phyloP scores from a whole-genome alignment of 192 early-diverging fungal genomes.

The Polychytrium aggregatum region DNA sequence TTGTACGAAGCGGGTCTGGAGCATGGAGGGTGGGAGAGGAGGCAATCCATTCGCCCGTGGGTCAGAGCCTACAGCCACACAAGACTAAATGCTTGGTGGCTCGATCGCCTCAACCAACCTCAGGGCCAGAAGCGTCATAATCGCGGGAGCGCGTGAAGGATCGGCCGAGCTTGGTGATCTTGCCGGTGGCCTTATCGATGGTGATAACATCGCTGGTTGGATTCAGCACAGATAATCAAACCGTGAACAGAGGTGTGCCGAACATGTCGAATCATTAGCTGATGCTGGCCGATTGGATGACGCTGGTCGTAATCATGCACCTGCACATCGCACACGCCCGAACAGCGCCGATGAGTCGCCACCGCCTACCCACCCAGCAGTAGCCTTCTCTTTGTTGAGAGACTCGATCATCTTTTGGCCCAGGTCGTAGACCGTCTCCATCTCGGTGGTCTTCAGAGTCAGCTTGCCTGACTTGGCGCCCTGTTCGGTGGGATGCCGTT shows the following conservation, averaged over 20 bases:
- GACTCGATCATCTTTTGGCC: conserved; percentile 98
- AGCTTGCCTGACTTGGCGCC: conserved; percentile 93
- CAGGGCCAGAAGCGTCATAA: conserved; percentile 96
- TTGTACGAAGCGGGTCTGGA: conserved; percentile 87
- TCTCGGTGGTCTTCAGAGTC: conserved; percentile 97
- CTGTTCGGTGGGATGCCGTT: conserved; percentile 18
- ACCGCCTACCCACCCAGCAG: conserved; percentile 77
- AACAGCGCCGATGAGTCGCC: too few species aligned
- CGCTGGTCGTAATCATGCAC: too few species aligned
- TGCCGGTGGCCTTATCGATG: conserved; percentile 95
- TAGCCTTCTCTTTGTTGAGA: conserved; percentile 94
- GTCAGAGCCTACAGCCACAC: too few species aligned
- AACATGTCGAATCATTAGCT: background rate
- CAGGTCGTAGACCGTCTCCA: conserved; percentile 99
- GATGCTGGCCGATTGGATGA: background rate
- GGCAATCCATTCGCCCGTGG: too few species aligned
- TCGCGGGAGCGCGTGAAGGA: conserved; percentile 94
- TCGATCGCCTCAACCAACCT: too few species aligned
- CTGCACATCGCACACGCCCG: too few species aligned
- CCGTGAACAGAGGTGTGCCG: background rate
- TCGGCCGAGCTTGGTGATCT: conserved; percentile 89
- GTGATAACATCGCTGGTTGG: conserved; percentile 77
- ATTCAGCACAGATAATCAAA: background rate
- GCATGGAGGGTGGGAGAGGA: too few species aligned
- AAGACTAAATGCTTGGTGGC: too few species aligned